These are phyloP conservation scores for Cucumis cinereus DNA, from an alignment of 306 rosid genomes.

Conservation along the genomic window DNA sequence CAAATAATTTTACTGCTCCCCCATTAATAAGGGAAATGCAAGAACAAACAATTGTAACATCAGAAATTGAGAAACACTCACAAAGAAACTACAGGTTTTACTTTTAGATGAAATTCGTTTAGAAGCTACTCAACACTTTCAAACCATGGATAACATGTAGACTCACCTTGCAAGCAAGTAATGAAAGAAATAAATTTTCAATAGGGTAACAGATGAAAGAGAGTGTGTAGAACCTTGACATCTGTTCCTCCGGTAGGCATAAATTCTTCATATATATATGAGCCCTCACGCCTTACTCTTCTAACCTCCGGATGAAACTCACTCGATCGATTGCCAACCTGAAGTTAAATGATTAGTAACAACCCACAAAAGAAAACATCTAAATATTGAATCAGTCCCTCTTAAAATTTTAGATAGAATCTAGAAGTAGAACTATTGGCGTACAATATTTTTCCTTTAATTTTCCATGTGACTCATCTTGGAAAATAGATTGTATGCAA, in stretches of 20 bases:
- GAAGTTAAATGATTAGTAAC: conserved; percentile 17
- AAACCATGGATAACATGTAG: neutral
- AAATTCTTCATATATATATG: conserved; percentile 92
- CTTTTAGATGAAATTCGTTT: neutral
- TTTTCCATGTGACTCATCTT: neutral
- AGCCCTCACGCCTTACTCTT: conserved; percentile 96
- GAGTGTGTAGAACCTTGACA: conserved; percentile 61
- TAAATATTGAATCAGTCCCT: neutral
- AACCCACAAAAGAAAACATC: conserved; percentile 6
- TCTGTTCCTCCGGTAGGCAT: conserved; percentile 99
- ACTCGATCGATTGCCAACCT: conserved; percentile 98
- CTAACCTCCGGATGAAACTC: conserved; percentile 92
- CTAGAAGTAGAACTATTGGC: conserved; percentile 1
- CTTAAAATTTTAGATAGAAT: neutral
- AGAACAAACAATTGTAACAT: neutral
- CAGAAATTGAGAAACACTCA: neutral
- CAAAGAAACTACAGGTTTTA: neutral
- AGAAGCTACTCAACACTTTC: neutral
- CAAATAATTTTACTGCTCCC: neutral
- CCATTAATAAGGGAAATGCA: neutral
- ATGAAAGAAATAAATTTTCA: neutral
- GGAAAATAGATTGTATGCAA: neutral
- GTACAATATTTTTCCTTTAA: neutral
- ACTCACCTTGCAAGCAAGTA: neutral
- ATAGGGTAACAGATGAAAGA: conserved; percentile 17